phyloP scores from a whole-genome alignment of 257 asterid genomes.

The Nicotiana knightiana region DNA sequence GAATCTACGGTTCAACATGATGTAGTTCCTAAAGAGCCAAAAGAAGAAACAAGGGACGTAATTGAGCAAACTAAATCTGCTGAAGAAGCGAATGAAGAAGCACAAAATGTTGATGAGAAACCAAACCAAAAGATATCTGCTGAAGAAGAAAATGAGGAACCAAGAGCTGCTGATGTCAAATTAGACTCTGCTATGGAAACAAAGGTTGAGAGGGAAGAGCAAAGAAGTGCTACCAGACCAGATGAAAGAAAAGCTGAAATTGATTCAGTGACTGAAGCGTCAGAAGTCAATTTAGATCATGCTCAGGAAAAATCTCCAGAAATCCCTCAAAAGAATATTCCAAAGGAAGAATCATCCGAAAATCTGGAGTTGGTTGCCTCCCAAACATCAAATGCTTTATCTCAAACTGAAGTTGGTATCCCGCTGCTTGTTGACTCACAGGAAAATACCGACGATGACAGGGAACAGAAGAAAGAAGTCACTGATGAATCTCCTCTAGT shows the following conservation, averaged over 20 bases:
- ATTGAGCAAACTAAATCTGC: constrained; percentile 13
- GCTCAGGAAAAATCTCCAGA: constrained; percentile 37
- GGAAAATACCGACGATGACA: constrained; percentile 31
- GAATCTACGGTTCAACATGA: constrained; percentile 26
- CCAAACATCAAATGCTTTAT: constrained; percentile 30
- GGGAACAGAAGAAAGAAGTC: constrained; percentile 29
- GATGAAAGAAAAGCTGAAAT: constrained; percentile 34
- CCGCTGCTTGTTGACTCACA: constrained; percentile 21
- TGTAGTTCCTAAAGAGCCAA: constrained; percentile 31
- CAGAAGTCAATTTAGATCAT: constrained; percentile 35
- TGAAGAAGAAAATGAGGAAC: constrained; percentile 19
- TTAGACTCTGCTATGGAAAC: constrained; percentile 35
- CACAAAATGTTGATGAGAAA: constrained; percentile 7
- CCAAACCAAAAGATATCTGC: constrained; percentile 2
- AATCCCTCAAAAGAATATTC: constrained; percentile 26
- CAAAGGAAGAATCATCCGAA: constrained; percentile 32
- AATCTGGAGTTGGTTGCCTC: constrained; percentile 27
- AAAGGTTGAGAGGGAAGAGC: constrained; percentile 27
- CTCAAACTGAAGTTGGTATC: constrained; percentile 27
- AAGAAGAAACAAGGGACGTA: constrained; percentile 24
- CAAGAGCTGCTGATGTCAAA: constrained; percentile 29
- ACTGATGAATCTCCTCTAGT: constrained; percentile 26
- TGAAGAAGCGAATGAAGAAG: constrained; percentile 3
- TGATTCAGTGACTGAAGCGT: constrained; percentile 32
- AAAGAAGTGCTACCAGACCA: constrained; percentile 25